These are phyloP conservation scores for Pascua sp. DNA, from an alignment of 1,284 basidiomycete species.

Conservation along the genomic window DNA sequence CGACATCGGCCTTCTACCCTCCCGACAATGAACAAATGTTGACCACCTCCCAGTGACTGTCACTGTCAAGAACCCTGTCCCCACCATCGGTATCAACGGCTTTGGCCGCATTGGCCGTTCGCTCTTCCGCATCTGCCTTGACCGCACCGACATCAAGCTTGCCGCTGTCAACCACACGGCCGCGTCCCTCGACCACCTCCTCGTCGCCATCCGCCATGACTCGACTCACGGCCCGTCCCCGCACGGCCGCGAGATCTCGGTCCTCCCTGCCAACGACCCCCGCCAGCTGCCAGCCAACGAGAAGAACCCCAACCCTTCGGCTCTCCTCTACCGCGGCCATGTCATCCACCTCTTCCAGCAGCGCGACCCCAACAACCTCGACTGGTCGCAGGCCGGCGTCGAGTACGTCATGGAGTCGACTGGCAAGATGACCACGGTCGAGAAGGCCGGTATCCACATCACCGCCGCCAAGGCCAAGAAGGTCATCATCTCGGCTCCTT, in stretches of 20 bases:
- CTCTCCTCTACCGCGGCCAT: constrained; percentile 40
- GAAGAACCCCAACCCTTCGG: constrained; percentile 33
- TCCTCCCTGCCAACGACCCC: constrained; percentile 38
- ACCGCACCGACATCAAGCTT: constrained; percentile 35
- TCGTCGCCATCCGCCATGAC: constrained; percentile 47
- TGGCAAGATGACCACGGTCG: constrained; percentile 46
- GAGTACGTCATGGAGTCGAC: constrained; percentile 49
- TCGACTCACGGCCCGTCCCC: constrained; percentile 46
- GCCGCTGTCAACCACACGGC: constrained; percentile 52
- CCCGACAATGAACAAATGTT: neutral
- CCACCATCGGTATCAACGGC: constrained; percentile 48
- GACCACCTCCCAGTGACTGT: constrained; percentile 8
- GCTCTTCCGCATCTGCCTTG: constrained; percentile 29
- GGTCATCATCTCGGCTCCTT: constrained; percentile 50
- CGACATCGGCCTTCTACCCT: neutral
- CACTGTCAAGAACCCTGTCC: constrained; percentile 12
- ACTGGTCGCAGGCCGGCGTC: constrained; percentile 45
- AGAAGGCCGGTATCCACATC: constrained; percentile 45
- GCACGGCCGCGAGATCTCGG: constrained; percentile 31
- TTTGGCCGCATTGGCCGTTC: constrained; percentile 49
- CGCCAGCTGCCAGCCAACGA: constrained; percentile 27
- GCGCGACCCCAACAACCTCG: constrained; percentile 43
- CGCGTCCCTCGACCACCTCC: constrained; percentile 42
- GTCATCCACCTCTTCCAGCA: constrained; percentile 47
- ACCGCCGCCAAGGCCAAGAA: constrained; percentile 43